Evolutionary conservation across 345 rosid genomes (phyloP), one percentile per base, ranked within the genome.

Genomic region (Populus simonii): DNA sequence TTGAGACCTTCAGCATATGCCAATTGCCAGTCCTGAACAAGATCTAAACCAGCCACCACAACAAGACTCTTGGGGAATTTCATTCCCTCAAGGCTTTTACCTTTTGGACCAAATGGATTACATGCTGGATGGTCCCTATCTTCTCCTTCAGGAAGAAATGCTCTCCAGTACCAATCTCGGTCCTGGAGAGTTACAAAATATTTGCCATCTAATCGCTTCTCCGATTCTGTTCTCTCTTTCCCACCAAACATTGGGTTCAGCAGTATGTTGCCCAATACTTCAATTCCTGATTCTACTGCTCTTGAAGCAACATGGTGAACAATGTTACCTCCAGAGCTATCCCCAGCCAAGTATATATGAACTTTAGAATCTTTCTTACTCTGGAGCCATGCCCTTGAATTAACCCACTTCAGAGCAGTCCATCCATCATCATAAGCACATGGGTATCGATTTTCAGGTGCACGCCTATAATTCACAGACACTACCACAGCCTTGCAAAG

Each of bases 181-280:
- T 91, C 96, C 74, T 78, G 87, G 55, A 89, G 31, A 4, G 93
- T 89, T 15, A 93, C 98, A 85, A 93, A 93, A 74, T 89, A 93
- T 62, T 85, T 93, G 73, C 97, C 98, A 83, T 93, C 97, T 79
- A 94, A 81, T 69, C 86, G 82, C 61, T 68, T 85, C 87, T 94
- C 97, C 39, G 98, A 93, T 79, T 93, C 95, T 0, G 92, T 92
- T 80, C 98, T 87, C 79, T 89, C 91, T 68, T 82, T 84, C 66
- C 97, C 98, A 15, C 97, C 94, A 84, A 94, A 94, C 97, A 94
- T 89, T 25, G 98, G 98, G 72, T 93, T 93, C 51, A 94, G 88
- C 81, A 91, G 76, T 78, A 94, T 90, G 79, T 88, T 92, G 6
- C 97, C 97, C 61, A 90, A 80, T 8, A 92, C 83, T 17, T 86